Evolutionary conservation across 805 yeast genomes (phyloP), one percentile per base, ranked within the genome.

Genomic region (Saccharomycopsis oosterbeekiorum): DNA sequence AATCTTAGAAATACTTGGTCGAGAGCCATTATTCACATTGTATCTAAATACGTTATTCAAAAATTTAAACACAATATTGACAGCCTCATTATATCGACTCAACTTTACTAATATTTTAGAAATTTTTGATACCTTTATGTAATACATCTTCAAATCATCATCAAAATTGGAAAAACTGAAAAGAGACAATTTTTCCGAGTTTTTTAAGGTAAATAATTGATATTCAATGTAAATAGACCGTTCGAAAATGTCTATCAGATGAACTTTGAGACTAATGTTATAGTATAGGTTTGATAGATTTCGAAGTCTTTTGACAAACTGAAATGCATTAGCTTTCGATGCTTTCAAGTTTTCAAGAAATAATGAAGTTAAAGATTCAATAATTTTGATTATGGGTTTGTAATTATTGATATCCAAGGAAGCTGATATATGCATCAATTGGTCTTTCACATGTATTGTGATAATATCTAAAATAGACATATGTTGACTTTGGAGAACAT

Each of bases 201-300:
- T 2, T 47, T 47, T 24, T 10, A 24, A 47, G 14, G n/a, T 6
- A 24, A 47, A 47, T 14, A 47, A 47, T 15, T 21, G 53, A 12
- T 24, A 47, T 26, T 47, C 53, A 21, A 47, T 47, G 2, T 47
- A 26, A 24, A 47, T 47, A 10, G 53, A 47, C 19, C 26, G 24
- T 1, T 47, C 34, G 8, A 47, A 47, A 24, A 47, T 11, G 14
- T 29, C 68, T 15, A 5, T 55, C 14, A 59, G 59, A n/a, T 54
- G 19, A 15, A 21, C 64, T 69, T 9, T 68, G 70, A 62, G 54
- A 0, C 79, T 81, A 56, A 73, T 66, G 61, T 79, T 77, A 66
- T 74, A 81, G 6, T 75, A 68, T 12, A 82, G 57, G 64, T 78
- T 80, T 2, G 84, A 76, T 2, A 82, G 64, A 65, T 80, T 81